Base-by-base conservation (phyloP, 345 rosid species). In the Pugionium dolabratum region DNA sequence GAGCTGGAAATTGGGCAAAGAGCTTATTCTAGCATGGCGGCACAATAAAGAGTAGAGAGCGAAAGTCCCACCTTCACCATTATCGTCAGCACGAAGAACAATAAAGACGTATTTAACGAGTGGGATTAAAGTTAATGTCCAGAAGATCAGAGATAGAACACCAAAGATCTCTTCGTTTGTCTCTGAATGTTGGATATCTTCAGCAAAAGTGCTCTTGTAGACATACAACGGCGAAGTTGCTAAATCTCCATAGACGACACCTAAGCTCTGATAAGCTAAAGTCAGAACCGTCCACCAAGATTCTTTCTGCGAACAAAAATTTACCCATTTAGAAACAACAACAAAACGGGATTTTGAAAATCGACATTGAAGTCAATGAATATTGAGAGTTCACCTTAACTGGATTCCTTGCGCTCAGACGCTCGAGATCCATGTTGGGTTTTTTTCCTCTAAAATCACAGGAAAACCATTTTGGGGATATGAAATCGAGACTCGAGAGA, bases 1-100 rank as follows among this genome's bases (percentile, higher is more conserved):
- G 53, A 86, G 72, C 76, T 89, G 96, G 59, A 81, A 85, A 81
- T 82, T 89, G 66, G 94, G 94, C 69, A 89, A 74, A 58, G 87
- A 78, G 77, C 83, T 79, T 64, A 89, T 81, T 54, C 87, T 80
- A 63, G 92, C 94, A 74, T 89, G 86, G 28, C 96, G 80, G 70
- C 94, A 89, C 3, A 89, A 65, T 59, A 89, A 53, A 9, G 96
- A 89, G 72, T 86, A 89, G 54, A 89, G 77, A 70, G 96, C 96
- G 74, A 89, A 86, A 52, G 96, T 85, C 28, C 94, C 96, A 60
- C 96, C 96, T 79, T 89, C 96, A 2, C 94, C 96, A 73, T 89
- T 89, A 66, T 89, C 96, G 62, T 89, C 89, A 65, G 96, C 96
- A 79, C 82, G 79, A 27, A 89, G 85, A 68, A 89, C 96, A 61